Evolutionary conservation across 2,329 filamentous ascomycete species (phyloP), one percentile per base, ranked within the genome.

Genomic region (Cladosporium cucumerinum): DNA sequence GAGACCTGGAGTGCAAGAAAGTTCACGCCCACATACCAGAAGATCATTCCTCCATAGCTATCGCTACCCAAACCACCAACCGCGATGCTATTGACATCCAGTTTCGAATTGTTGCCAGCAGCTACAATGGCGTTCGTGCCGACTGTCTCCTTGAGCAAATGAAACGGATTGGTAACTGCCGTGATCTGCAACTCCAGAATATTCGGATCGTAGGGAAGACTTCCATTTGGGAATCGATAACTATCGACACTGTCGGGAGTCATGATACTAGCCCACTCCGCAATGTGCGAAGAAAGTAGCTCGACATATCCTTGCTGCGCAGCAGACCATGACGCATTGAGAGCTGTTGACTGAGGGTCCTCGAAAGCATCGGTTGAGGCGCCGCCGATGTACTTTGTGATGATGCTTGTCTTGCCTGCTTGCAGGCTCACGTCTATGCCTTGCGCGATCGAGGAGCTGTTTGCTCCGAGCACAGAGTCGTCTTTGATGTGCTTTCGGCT

Each of bases 11-110:
- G 3, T n/a, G 16, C 32, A 12, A 21, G n/a, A 54, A 28, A 30
- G 51, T 25, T 7, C n/a, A 6, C 2, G 28, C 5, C 11, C n/a
- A 39, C 54, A 16, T 57, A 57, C 86, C 86, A 89, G 72, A 88
- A 88, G n/a, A 88, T 81, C 71, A 82, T 77, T 0, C 88, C 88
- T 25, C 81, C 89, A 69, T 91, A 91, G 8, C 85, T 88, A 68
- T 89, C 87, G 5, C 87, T 88, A 0, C 82, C 85, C 25, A 91
- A 75, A 0, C 89, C 89, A 65, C 88, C 87, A n/a, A 91, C 89
- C 1, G 86, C 80, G 57, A 91, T 85, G 68, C 87, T 89, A 72
- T 88, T 81, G 25, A 84, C 80, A 65, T 88, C 86, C 5, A 90
- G 78, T 2, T 78, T 73, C 1, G 81, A 78, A 61, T 82, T 81